Base-by-base conservation (phyloP, 1,284 basidiomycete genomes). In the Trichosporon faecale region DNA sequence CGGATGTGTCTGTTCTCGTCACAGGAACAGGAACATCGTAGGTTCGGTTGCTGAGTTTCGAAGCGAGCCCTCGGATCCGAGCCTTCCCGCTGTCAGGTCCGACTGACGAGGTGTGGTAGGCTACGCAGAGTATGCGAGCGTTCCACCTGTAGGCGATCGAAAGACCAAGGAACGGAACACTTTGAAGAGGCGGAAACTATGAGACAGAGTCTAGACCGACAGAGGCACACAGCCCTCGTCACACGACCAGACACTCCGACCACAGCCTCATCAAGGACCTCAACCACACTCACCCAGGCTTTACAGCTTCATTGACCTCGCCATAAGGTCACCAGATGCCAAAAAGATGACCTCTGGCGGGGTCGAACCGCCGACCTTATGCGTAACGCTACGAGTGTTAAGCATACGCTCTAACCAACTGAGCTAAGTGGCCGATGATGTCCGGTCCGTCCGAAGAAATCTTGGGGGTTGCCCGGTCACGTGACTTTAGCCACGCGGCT, bases 381-480 rank as follows among this genome's bases (percentile, higher is more conserved):
- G 61, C 61, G 61, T 35, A 64, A 35, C 61, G n/a, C 40, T 44
- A 18, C 40, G 8, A 44, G 40, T 64, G 63, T 64, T 64, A 64
- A 64, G 63, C 63, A 64, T 40, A 64, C 63, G 63, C 63, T 64
- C 63, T 64, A 64, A 64, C 63, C 63, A 64, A 64, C 63, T 64
- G 63, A 64, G 63, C 63, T 64, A 64, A 64, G 37, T 64, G 35
- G 63, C 63, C 63, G 6, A 21, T 27, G 37, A 44, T 27, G 21
- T 44, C 5, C 14, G 8, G 21, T 52, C 21, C 23, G 6, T 52
- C 21, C 21, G 23, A 12, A 52, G 49, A 52, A 52, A 52, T 11
- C 9, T 40, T 25, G 37, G 23, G 11, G 3, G 55, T 27, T n/a
- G 55, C 12, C 2, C 7, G 55, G 55, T 60, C 55, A 60, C 55